Base-by-base conservation (phyloP, 2,329 filamentous ascomycete species). In the Neurospora sp. region DNA sequence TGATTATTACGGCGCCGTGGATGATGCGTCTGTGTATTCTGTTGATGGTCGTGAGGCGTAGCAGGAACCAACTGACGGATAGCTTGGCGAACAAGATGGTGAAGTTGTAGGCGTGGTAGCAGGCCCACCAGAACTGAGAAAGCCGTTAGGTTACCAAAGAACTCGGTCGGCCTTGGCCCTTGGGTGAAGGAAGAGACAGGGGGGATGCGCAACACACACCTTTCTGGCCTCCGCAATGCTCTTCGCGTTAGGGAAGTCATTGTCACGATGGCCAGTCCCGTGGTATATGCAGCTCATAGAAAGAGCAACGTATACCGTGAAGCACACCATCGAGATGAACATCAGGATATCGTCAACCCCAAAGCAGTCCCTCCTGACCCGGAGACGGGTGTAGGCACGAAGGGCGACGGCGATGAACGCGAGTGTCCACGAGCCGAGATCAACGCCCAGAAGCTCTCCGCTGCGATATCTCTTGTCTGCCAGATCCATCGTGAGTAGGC, bases 41-140 rank as follows among this genome's bases (percentile, higher is more conserved):
- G 15, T 76, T 74, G 70, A 78, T 76, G 7, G 80, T 33, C 23
- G 52, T 79, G 67, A 83, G 79, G 66, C 82, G 81, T 17, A 82
- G 76, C 23, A 83, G 77, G 68, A 83, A 81, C 70, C 76, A 78
- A n/a, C 78, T 80, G 72, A 83, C 82, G 38, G 81, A 83, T 17
- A 82, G 75, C 70, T 83, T 83, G 68, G 78, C 79, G 11, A 76
- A 43, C 15, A 72, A 68, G 73, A 76, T 76, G 23, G 75, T 74
- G 58, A 71, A 39, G 39, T 71, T 71, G 70, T 77, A 77, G 58
- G 68, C 19, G 6, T 72, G 33, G n/a, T 74, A 76, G 67, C 71
- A 75, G 13, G 71, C 68, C 66, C 69, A 75, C 74, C 73, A 74
- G 66, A 71, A 74, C 74, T 76, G 67, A 33, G 36, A 42, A 10